A percentile compares a stretch with the other conserved stretches of the same genome.
phyloP scores from a whole-genome alignment of 1,139 yeast species.

The Candida sanyaensis region DNA sequence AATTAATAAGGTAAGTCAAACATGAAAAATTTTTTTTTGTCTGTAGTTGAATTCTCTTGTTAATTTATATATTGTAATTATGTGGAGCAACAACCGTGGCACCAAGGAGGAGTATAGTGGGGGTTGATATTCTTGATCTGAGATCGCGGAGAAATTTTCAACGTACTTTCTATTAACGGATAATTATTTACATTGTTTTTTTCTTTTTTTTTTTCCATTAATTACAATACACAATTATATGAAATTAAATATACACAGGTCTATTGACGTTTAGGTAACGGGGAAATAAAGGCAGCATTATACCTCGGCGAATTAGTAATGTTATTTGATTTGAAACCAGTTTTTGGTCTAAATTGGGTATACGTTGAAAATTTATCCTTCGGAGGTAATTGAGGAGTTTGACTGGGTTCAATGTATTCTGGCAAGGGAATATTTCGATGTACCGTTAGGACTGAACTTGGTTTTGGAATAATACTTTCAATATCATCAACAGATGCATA shows the following conservation, averaged over 20 bases:
- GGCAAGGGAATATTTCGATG: neutral
- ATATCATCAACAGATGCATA: neutral
- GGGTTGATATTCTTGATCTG: too few relatives aligned
- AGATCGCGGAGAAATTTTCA: neutral
- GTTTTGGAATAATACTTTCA: neutral
- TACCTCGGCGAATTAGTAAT: slow-evolving; percentile 1
- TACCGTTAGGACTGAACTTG: neutral
- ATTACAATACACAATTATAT: neutral
- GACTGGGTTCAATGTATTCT: neutral
- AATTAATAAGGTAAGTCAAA: neutral
- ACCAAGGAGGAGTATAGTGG: too few relatives aligned
- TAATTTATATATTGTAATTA: neutral
- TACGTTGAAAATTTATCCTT: neutral
- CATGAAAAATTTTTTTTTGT: neutral
- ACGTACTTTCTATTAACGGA: neutral
- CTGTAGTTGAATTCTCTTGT: neutral
- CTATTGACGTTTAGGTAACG: neutral
- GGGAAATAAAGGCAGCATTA: neutral
- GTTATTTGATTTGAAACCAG: slow-evolving; percentile 1
- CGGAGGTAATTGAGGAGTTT: slow-evolving; percentile 2
- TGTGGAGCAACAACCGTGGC: neutral
- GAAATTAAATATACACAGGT: neutral
- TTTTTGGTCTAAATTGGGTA: slow-evolving; percentile 1
- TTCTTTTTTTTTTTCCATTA: neutral
- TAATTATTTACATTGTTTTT: neutral